Percentiles rank a stretch among this genome's conserved stretches.
These are phyloP conservation scores for Colletotrichum godetiae DNA, from an alignment of 2,329 filamentous ascomycete genomes.

Conservation along the genomic window DNA sequence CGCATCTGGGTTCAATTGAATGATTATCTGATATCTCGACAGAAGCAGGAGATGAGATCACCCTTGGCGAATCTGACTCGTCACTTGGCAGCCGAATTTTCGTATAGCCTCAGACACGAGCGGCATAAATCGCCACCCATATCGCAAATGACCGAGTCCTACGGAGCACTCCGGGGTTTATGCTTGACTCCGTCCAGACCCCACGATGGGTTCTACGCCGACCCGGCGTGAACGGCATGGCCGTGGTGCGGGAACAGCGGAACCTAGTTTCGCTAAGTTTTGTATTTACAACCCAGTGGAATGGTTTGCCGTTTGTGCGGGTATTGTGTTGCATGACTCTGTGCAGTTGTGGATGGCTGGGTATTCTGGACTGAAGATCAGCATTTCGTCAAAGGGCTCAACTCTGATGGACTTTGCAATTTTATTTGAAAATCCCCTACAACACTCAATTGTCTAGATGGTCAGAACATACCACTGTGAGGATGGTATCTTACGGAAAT, in stretches of 20 bases:
- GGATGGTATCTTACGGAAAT: too few species aligned
- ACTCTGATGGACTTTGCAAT: background rate
- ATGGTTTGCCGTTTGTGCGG: too few species aligned
- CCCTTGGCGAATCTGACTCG: background rate
- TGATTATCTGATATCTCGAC: background rate
- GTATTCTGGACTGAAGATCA: background rate
- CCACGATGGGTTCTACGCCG: background rate
- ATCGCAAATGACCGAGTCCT: too few species aligned
- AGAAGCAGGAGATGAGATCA: background rate
- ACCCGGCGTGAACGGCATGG: background rate
- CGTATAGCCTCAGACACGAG: background rate
- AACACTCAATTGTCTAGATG: too few species aligned
- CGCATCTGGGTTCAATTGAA: conserved; percentile 26
- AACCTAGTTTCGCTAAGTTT: background rate
- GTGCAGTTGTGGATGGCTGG: background rate
- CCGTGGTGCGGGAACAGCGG: background rate
- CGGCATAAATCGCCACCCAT: too few species aligned
- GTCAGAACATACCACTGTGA: too few species aligned
- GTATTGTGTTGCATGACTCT: too few species aligned
- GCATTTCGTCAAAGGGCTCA: background rate
- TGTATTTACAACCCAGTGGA: background rate
- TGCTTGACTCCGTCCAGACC: too few species aligned
- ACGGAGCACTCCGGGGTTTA: too few species aligned
- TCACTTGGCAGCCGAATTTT: too few species aligned
- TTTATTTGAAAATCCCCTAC: too few species aligned